Evolutionary conservation across 2,329 filamentous ascomycete genomes (phyloP), one percentile per base, ranked within the genome.

Genomic region (Phialophora chinensis): DNA sequence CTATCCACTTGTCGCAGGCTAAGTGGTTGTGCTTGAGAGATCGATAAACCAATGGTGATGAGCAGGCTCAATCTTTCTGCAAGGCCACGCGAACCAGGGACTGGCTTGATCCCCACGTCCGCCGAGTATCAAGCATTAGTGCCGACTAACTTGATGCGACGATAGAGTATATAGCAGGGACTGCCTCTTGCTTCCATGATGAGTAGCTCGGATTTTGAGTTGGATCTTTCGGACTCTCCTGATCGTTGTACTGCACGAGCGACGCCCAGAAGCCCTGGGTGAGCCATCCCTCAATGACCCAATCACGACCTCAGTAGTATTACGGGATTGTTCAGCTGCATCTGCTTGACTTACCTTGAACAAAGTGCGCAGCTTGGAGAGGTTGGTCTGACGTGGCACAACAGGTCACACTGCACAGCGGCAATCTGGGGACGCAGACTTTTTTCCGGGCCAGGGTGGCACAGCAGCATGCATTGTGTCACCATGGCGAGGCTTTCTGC

Each of bases 131-230:
- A 14, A 29, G 49, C 10, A 29, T 52, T 29, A 52, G 49, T 23
- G 14, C 11, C 49, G 5, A 44, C 14, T n/a, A 44, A 27, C 23
- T 12, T 14, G 49, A 52, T 23, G 25, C 57, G 12, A 38, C 10
- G n/a, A n/a, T 20, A 8, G 47, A 27, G 5, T 38, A 60, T 31
- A 60, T 49, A 47, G 38, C 38, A 50, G 42, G 14, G 20, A 60
- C 27, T 33, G 29, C 42, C 27, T 20, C 35, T 44, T 27, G 25
- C n/a, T 27, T 14, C 29, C 14, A 25, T 52, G 49, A 52, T 27
- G 14, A 52, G 49, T 7, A 44, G 38, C 38, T 44, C 38, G 38
- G 4, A n/a, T 8, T 44, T 8, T 44, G 17, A 44, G 6, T 8
- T 20, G 38, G 7, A n/a, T 3, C 38, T 6, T 44, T 44, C n/a